Conservation (phyloP, 2,329 filamentous ascomycete species). For the Arthrinium puccinioides region DNA sequence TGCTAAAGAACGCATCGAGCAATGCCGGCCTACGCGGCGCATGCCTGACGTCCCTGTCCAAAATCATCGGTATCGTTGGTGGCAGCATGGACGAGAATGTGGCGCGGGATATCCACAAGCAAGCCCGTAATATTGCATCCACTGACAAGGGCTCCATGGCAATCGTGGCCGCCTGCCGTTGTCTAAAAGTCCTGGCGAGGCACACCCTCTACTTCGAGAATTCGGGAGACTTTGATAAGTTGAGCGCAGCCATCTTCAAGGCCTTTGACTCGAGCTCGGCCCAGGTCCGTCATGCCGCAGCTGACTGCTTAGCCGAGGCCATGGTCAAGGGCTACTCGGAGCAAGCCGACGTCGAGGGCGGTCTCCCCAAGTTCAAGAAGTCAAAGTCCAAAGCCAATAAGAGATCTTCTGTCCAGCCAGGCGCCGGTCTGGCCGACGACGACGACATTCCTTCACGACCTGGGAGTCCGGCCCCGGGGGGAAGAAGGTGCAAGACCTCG, state of each 20-base stretch:
- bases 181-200: conserved; percentile 65
- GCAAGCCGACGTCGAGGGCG: conserved; percentile 33
- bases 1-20: conserved; percentile 70
- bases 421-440: conserved; percentile 64
- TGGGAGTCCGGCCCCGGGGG: conserved; percentile 60
- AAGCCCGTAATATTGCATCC: conserved; percentile 67
- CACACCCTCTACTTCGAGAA: conserved; percentile 80
- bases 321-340: conserved; percentile 76
- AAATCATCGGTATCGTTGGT: conserved; percentile 68
- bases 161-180: conserved; percentile 70
- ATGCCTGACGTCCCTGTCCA: conserved; percentile 66
- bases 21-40: conserved; percentile 79
- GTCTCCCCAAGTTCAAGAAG: conserved; percentile 56
- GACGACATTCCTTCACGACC: conserved; percentile 56
- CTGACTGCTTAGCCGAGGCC: conserved; percentile 75
- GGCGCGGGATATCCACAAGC: conserved; percentile 91
- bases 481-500: conserved; percentile 66
- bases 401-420: conserved; percentile 51
- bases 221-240: conserved; percentile 79
- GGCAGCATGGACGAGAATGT: conserved; percentile 74
- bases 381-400: conserved; percentile 53
- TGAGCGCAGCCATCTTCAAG: conserved; percentile 79
- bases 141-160: conserved; percentile 79
- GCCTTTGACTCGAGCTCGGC: conserved; percentile 71
- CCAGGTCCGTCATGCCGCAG: conserved; percentile 76